Conservation (phyloP, 345 rosid species). For the Stellera chamaejasme region DNA sequence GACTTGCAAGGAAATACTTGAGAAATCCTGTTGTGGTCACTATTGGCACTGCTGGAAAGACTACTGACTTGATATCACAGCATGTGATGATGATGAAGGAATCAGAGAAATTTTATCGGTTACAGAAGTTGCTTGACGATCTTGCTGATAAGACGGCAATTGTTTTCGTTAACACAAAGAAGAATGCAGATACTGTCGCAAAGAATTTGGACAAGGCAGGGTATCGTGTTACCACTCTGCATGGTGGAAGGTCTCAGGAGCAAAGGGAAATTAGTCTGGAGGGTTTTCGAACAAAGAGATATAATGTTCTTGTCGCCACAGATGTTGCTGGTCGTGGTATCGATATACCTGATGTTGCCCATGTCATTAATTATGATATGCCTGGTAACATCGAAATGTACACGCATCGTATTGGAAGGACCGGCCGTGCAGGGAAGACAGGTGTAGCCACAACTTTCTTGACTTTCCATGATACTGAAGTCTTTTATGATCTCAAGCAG, state of each 20-base stretch:
- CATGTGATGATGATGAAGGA: conserved; percentile 87
- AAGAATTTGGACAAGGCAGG: conserved; percentile 84
- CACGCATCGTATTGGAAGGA: conserved; percentile 94
- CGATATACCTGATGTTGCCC: conserved; percentile 92
- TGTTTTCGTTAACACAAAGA: conserved; percentile 89
- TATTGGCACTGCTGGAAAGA: conserved; percentile 92
- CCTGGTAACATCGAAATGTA: conserved; percentile 81
- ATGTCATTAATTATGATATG: conserved; percentile 93
- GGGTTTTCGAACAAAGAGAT: conserved; percentile 83
- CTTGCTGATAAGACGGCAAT: conserved; percentile 83
- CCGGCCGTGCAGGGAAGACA: conserved; percentile 94
- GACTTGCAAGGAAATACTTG: conserved; percentile 89
- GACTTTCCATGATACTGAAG: conserved; percentile 70
- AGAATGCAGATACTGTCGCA: conserved; percentile 68
- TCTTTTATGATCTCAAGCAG: conserved; percentile 94
- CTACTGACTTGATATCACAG: conserved; percentile 84
- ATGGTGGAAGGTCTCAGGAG: conserved; percentile 94
- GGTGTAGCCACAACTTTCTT: conserved; percentile 92
- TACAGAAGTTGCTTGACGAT: conserved; percentile 79
- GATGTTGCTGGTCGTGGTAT: conserved; percentile 97
- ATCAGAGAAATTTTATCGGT: conserved; percentile 56
- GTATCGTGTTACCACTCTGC: conserved; percentile 83
- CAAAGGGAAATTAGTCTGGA: conserved; percentile 92
- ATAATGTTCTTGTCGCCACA: conserved; percentile 88
- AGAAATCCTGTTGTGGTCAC: conserved; percentile 96